Evolutionary conservation across 306 rosid species (phyloP).

Genomic region (Alnus rubra): DNA sequence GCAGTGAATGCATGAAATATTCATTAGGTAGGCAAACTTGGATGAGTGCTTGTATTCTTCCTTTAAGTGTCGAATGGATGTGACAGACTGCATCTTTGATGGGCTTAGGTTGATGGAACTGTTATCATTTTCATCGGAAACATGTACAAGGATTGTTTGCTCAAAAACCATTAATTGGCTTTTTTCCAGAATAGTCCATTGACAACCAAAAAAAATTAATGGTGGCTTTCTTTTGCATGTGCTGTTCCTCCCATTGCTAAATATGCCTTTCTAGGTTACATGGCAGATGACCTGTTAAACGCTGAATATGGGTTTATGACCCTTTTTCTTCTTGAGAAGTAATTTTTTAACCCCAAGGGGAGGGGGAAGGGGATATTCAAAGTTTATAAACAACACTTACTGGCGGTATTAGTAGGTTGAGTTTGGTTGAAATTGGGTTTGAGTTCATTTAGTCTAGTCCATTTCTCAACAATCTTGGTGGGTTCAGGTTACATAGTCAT

Average conservation of each 20-base stretch:
- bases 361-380: too few species aligned
- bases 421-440: neutral
- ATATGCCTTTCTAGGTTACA: neutral
- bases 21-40: too few species aligned
- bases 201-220: too few species aligned
- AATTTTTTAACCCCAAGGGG: too few species aligned
- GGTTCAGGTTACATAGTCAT: neutral
- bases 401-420: neutral
- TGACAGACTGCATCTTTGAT: too few species aligned
- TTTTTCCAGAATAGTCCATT: neutral
- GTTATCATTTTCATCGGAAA: too few species aligned
- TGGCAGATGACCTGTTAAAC: neutral
- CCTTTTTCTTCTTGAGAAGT: too few species aligned
- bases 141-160: too few species aligned
- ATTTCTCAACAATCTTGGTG: neutral
- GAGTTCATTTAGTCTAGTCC: neutral
- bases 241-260: neutral
- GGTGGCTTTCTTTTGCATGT: neutral
- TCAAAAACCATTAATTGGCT: neutral
- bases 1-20: too few species aligned
- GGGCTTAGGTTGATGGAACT: too few species aligned
- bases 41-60: too few species aligned
- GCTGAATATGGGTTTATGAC: neutral
- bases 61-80: too few species aligned
- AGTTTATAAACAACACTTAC: neutral